Evolutionary conservation across 805 yeast species (phyloP).

Genomic region (Ogataea corticis): DNA sequence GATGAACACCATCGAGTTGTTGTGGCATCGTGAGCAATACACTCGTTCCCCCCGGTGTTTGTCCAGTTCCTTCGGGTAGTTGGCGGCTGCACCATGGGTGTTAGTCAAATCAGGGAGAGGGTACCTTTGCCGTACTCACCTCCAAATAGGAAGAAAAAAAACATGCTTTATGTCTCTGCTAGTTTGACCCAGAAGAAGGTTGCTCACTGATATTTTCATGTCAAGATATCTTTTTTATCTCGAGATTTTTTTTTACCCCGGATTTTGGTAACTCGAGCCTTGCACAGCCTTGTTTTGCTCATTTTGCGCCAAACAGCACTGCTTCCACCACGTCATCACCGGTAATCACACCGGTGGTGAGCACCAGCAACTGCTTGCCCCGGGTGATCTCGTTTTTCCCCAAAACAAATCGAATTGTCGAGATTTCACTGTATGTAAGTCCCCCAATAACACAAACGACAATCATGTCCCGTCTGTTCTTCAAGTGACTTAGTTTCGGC

Average conservation of each 20-base stretch:
- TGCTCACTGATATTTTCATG: too few species aligned
- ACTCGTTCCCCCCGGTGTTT: constrained; percentile 16
- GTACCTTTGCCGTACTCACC: constrained; percentile 14
- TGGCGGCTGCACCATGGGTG: constrained; percentile 10
- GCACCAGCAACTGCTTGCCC: constrained; percentile 40
- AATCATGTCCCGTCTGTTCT: constrained; percentile 28
- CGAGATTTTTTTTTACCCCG: background rate
- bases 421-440: constrained; percentile 78
- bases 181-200: background rate
- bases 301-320: too few species aligned
- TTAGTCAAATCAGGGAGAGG: too few species aligned
- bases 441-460: constrained; percentile 78
- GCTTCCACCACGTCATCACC: constrained; percentile 35
- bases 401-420: constrained; percentile 67
- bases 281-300: too few species aligned
- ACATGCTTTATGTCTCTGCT: constrained; percentile 8
- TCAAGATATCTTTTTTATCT: background rate
- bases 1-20: constrained; percentile 26
- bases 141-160: constrained; percentile 24
- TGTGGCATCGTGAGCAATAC: constrained; percentile 31
- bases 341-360: constrained; percentile 47
- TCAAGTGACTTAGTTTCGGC: constrained; percentile 21
- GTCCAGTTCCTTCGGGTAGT: constrained; percentile 15
- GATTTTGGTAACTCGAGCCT: too few species aligned
- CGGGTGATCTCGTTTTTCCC: constrained; percentile 36